A percentile compares a stretch with the other conserved stretches of the same genome.
These are phyloP conservation scores for Bauhinia variegata DNA, from an alignment of 306 rosid genomes.

Conservation along the genomic window DNA sequence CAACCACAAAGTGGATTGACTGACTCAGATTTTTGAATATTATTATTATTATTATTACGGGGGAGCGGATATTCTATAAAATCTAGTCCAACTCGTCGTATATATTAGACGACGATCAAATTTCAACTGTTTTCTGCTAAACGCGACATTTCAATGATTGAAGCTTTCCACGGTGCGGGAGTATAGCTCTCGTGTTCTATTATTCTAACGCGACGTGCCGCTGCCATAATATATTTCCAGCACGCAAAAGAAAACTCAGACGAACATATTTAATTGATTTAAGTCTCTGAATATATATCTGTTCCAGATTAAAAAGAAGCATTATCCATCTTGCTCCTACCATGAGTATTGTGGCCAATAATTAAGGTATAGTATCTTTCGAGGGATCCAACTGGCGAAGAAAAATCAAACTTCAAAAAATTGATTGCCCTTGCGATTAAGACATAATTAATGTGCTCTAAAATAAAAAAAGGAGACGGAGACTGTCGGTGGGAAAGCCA, in stretches of 20 bases:
- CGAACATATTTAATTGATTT: no score
- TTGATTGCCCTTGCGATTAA: neutral
- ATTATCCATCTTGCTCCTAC: no score
- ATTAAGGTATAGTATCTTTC: neutral
- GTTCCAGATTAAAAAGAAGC: no score
- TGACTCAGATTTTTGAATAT: no score
- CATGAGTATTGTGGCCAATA: neutral
- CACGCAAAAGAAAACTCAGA: no score
- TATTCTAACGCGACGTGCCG: no score
- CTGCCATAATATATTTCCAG: no score
- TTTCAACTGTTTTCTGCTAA: neutral
- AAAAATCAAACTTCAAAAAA: neutral
- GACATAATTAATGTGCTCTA: no score
- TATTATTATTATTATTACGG: no score
- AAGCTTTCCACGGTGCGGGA: neutral
- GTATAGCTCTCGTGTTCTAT: neutral
- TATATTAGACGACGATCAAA: neutral
- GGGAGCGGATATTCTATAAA: no score
- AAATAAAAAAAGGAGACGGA: neutral
- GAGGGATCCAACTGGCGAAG: slow-evolving; percentile 25
- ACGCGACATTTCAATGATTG: neutral
- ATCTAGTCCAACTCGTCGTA: neutral
- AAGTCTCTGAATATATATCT: no score
- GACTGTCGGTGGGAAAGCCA: no score
- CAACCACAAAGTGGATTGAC: neutral